Evolutionary conservation across 164 flowering plant species (phyloP).

Genomic region (Magnolia sinica): DNA sequence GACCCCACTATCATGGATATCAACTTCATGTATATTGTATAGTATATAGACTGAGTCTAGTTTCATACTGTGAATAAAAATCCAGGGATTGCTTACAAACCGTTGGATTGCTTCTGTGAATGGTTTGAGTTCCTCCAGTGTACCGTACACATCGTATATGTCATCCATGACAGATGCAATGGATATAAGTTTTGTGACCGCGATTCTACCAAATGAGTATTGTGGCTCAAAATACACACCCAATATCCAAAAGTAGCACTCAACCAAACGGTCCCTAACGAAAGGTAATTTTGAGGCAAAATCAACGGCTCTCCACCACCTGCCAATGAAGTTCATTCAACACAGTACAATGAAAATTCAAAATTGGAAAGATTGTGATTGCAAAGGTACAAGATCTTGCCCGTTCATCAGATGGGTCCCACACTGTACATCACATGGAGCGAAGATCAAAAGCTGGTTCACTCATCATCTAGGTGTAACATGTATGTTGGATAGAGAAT

Average conservation of each 20-base stretch:
- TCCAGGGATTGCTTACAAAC: neutral
- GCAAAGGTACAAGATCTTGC: neutral
- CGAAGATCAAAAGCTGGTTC: too few species aligned
- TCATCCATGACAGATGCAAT: neutral
- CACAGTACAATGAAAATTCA: neutral
- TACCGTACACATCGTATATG: slow-evolving; percentile 9
- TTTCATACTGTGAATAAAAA: neutral
- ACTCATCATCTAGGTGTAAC: too few species aligned
- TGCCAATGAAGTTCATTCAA: neutral
- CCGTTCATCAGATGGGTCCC: too few species aligned
- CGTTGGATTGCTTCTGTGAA: slow-evolving; percentile 5
- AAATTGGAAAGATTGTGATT: neutral
- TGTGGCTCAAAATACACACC: slow-evolving; percentile 1
- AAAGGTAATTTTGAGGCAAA: neutral
- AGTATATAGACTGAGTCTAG: too few species aligned
- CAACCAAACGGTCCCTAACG: slow-evolving; percentile 2
- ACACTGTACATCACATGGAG: too few species aligned
- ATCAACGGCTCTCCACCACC: slow-evolving; percentile 7
- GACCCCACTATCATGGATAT: too few species aligned
- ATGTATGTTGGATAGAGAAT: neutral
- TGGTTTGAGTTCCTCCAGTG: slow-evolving; percentile 6
- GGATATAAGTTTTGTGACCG: neutral
- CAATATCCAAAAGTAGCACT: slow-evolving; percentile 11
- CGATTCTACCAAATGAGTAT: neutral
- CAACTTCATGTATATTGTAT: too few species aligned